A percentile compares a stretch with the other conserved stretches of the same genome.
Conservation (phyloP, 2,329 filamentous ascomycete genomes). For the Colletotrichum melonis region DNA sequence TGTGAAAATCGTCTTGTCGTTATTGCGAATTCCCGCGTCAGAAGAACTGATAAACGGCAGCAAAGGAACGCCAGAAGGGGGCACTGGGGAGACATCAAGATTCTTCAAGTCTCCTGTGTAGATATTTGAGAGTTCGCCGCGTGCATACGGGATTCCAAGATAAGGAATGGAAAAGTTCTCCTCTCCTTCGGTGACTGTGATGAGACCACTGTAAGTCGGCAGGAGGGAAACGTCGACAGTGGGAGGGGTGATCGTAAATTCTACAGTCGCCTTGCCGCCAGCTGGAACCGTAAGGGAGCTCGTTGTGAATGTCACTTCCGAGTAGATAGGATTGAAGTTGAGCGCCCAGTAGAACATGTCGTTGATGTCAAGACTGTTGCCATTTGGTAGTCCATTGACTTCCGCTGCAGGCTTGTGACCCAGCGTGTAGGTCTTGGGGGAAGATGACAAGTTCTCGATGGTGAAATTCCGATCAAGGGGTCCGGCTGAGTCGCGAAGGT, state of each 20-base stretch:
- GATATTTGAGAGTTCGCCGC: neutral
- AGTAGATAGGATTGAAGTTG: slow-evolving; percentile 15
- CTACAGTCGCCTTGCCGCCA: slow-evolving; percentile 9
- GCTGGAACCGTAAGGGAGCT: slow-evolving; percentile 12
- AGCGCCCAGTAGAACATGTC: slow-evolving; percentile 29
- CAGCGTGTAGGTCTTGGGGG: slow-evolving; percentile 19
- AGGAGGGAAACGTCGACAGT: slow-evolving; percentile 2
- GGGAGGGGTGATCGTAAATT: slow-evolving; percentile 5
- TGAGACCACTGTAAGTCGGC: slow-evolving; percentile 25
- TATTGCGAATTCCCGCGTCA: slow-evolving; percentile 13
- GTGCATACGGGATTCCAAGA: slow-evolving; percentile 16
- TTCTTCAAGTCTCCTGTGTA: slow-evolving; percentile 14
- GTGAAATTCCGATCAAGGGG: slow-evolving; percentile 13
- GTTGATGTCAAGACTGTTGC: neutral
- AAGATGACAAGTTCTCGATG: slow-evolving; percentile 17
- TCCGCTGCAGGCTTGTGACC: slow-evolving; percentile 18
- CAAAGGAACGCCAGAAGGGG: slow-evolving; percentile 1
- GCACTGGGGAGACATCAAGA: neutral
- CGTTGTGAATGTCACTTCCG: neutral
- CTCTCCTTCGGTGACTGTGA: slow-evolving; percentile 4
- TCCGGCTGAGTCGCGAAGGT: slow-evolving; percentile 6
- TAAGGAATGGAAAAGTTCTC: slow-evolving; percentile 13
- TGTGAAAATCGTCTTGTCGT: slow-evolving; percentile 13
- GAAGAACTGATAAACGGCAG: slow-evolving; percentile 16
- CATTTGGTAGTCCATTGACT: slow-evolving; percentile 12